Conservation (phyloP, 2,329 filamentous ascomycete species). For the Fusarium sublunatum region DNA sequence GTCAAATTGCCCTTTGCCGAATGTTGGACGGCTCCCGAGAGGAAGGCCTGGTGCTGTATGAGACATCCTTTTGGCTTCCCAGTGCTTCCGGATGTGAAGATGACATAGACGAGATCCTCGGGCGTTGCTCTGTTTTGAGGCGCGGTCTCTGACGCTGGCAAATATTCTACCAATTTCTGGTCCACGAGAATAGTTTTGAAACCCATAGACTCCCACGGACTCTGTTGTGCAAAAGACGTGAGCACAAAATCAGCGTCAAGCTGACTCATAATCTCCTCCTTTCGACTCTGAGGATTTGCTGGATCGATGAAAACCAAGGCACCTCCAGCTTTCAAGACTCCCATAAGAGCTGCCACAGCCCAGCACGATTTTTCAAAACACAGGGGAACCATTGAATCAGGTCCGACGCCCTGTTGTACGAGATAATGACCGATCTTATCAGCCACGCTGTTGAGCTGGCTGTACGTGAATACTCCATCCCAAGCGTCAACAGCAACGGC, state of each 20-base stretch:
- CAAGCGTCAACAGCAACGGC: slow-evolving; percentile 4
- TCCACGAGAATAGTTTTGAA: no score
- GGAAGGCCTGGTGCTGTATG: slow-evolving; percentile 1
- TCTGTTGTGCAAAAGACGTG: no score
- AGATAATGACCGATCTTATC: not conserved
- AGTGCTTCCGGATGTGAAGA: slow-evolving; percentile 3
- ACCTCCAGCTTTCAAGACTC: not conserved
- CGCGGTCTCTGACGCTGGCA: not conserved
- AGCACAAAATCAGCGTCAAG: no score
- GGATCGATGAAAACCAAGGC: not conserved
- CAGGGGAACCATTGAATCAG: not conserved
- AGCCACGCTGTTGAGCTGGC: not conserved
- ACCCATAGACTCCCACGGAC: no score
- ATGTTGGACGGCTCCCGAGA: not conserved
- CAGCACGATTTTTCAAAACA: slow-evolving; percentile 5
- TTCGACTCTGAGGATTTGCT: not conserved
- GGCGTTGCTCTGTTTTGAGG: no score
- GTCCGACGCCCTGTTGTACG: not conserved
- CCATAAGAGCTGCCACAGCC: not conserved
- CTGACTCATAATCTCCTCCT: no score
- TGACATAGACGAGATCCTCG: not conserved
- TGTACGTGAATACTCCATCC: slow-evolving; percentile 4
- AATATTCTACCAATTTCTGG: not conserved
- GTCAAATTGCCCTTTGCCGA: not conserved
- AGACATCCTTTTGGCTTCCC: slow-evolving; percentile 6